Conservation (phyloP, 257 asterid species). For the Przewalskia tangutica region DNA sequence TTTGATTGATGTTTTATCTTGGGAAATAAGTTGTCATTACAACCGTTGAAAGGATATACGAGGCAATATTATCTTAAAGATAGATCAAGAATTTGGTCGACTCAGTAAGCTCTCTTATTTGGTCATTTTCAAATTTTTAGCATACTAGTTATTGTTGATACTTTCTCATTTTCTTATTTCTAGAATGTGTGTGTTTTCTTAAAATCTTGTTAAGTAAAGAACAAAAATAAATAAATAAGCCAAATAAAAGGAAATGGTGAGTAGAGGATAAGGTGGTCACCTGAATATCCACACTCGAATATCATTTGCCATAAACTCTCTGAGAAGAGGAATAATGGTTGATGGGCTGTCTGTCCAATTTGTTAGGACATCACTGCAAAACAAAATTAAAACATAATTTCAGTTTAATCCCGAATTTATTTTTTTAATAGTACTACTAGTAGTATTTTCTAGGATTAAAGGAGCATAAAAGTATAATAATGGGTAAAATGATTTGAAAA, state of each 20-base stretch:
- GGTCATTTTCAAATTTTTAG: no score
- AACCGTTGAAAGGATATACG: no score
- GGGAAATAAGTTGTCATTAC: no score
- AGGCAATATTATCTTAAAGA: no score
- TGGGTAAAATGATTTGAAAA: background rate
- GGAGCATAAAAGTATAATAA: background rate
- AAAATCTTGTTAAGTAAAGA: background rate
- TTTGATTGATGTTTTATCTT: no score
- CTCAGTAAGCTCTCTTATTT: no score
- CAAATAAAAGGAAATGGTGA: background rate
- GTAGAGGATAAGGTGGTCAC: slow-evolving; percentile 14
- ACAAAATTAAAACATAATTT: background rate
- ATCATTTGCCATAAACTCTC: slow-evolving; percentile 43
- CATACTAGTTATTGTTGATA: no score
- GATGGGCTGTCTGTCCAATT: slow-evolving; percentile 48
- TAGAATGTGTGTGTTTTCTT: no score
- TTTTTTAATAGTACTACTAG: no score
- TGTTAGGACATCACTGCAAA: slow-evolving; percentile 33
- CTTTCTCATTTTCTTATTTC: no score
- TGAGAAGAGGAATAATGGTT: slow-evolving; percentile 50
- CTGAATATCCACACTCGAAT: slow-evolving; percentile 71
- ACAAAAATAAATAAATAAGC: background rate
- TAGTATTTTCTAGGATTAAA: background rate
- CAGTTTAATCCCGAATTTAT: background rate
- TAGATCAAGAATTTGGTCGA: no score